phyloP scores from a whole-genome alignment of 2,329 filamentous ascomycete genomes.

The Graphilbum fragrans region DNA sequence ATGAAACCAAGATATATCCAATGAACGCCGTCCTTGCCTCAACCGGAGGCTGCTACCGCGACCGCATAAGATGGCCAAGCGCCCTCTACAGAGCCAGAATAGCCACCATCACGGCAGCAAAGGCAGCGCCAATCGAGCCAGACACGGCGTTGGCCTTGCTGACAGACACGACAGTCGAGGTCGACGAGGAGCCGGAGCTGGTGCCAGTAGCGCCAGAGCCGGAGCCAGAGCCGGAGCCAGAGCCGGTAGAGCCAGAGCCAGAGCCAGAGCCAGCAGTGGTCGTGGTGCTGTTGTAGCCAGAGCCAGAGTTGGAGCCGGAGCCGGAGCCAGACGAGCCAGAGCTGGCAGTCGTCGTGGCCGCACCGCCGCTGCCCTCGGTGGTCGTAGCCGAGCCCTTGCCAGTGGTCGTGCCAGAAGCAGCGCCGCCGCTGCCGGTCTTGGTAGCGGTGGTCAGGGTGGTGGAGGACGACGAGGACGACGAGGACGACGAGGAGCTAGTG shows the following conservation, averaged over 20 bases:
- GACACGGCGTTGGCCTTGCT: constrained; percentile 10
- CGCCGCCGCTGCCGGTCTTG: neutral
- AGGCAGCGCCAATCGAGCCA: constrained; percentile 17
- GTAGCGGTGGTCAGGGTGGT: constrained; percentile 5
- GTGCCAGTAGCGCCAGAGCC: constrained; percentile 14
- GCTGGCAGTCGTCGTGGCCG: neutral
- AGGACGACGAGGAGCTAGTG: constrained; percentile 7
- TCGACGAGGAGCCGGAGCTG: constrained; percentile 14
- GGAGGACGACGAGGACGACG: neutral
- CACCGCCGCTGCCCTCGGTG: neutral
- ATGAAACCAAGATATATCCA: neutral
- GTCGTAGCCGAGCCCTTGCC: neutral
- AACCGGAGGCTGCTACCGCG: too few relatives aligned
- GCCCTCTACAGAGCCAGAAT: constrained; percentile 18
- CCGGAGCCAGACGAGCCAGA: neutral
- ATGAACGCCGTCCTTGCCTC: neutral
- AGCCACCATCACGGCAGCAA: constrained; percentile 18
- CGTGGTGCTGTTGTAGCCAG: neutral
- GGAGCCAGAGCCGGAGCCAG: constrained; percentile 15
- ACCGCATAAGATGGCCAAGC: too few relatives aligned
- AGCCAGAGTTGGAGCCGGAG: constrained; percentile 4
- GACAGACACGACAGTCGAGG: constrained; percentile 14
- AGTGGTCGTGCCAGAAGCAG: neutral
- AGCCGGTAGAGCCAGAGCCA: constrained; percentile 6
- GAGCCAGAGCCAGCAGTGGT: constrained; percentile 2